Base-by-base conservation (phyloP, 2,329 filamentous ascomycete genomes). In the Teratosphaeria pseudoeucalypti region DNA sequence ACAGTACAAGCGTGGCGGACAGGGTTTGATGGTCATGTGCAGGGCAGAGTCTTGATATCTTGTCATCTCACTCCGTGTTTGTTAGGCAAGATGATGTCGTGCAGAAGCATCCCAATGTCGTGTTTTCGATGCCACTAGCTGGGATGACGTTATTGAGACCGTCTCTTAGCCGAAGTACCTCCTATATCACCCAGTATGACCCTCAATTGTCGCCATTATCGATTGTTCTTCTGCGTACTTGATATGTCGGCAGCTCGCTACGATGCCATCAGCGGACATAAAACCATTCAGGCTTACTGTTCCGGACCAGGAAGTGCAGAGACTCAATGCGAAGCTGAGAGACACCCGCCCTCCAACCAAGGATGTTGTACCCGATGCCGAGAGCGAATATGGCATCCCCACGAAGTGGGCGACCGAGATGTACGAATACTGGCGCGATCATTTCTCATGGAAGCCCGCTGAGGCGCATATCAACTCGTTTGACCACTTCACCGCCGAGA, bases 281-380 rank as follows among this genome's bases (percentile, higher is more conserved):
- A 70, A 61, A 4, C 67, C 70, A 0, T 75, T 75, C 63, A 66
- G 70, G 19, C 68, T 72, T 10, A 66, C 58, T n/a, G 70, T 76
- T 53, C 65, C 71, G 1, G 58, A 69, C 52, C 65, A 68, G 16
- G 73, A 75, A 57, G 69, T 75, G 32, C 66, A 73, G 34, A 65
- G 73, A 6, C 65, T 75, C 9, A 70, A 72, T 53, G 65, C 68
- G 12, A 75, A 74, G 61, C 66, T 74, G 12, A 65, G 65, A 56
- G 70, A 75, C 56, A 72, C 71, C 10, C 64, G 70, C 14, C 57
- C 73, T 3, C 73, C 72, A 0, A 61, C 66, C 2, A 62, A 67
- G 6, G 70, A 73, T 23, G 66, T 76, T 52, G 71, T 76, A 2
- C 72, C 72, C 23, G 67, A 70, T 58, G 70, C 73, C 6, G 70